Conservation (phyloP, 2,329 filamentous ascomycete genomes). For the Trichocomaceae sp. region DNA sequence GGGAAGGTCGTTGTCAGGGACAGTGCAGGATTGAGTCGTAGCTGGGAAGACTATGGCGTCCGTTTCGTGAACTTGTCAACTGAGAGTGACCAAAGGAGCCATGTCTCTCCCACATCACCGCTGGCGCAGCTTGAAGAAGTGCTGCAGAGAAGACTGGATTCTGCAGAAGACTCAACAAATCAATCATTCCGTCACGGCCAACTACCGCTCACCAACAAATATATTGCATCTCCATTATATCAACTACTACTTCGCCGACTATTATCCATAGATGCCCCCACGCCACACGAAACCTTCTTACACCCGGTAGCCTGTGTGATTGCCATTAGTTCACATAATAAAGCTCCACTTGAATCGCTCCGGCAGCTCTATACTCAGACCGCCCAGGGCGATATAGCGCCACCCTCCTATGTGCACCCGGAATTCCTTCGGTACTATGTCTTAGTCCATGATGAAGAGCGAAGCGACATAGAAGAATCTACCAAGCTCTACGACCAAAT, state of each 20-base stretch:
- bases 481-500: slow-evolving; percentile 93
- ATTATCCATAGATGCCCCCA: slow-evolving; percentile 69
- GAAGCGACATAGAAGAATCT: slow-evolving; percentile 83
- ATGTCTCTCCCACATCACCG: slow-evolving; percentile 27
- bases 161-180: slow-evolving; percentile 55
- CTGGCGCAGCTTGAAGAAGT: slow-evolving; percentile 66
- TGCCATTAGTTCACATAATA: slow-evolving; percentile 84
- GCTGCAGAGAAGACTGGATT: slow-evolving; percentile 69
- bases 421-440: slow-evolving; percentile 96
- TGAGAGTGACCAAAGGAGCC: slow-evolving; percentile 27
- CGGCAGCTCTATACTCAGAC: slow-evolving; percentile 77
- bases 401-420: slow-evolving; percentile 81
- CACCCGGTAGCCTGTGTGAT: slow-evolving; percentile 94
- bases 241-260: slow-evolving; percentile 76
- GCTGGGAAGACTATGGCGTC: slow-evolving; percentile 84
- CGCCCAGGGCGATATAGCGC: slow-evolving; percentile 63
- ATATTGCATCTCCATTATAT: slow-evolving; percentile 68
- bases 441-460: slow-evolving; percentile 91
- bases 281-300: slow-evolving; percentile 84
- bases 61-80: slow-evolving; percentile 69
- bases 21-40: slow-evolving; percentile 74
- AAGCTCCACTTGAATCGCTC: slow-evolving; percentile 77
- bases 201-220: slow-evolving; percentile 20
- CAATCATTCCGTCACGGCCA: slow-evolving; percentile 26
- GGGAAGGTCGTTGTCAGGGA: slow-evolving; percentile 88